Percentiles rank a stretch among this genome's conserved stretches.
These are phyloP conservation scores for Panus rudis DNA, from an alignment of 768 basidiomycete genomes.

Conservation along the genomic window DNA sequence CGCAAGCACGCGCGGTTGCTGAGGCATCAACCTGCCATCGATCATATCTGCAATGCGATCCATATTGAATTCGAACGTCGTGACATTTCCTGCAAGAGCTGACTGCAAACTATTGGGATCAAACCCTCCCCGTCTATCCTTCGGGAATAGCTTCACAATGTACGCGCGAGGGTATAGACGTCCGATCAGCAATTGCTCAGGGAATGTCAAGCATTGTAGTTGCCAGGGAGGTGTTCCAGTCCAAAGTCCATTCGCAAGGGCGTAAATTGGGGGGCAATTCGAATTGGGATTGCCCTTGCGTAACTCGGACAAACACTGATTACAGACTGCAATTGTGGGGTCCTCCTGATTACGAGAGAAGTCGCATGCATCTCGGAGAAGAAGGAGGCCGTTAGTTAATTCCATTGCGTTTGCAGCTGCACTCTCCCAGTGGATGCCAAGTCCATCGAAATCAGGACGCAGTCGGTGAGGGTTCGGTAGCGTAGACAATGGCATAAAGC, in stretches of 20 bases:
- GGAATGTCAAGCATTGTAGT: constrained; percentile 24
- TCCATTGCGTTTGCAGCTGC: too few species aligned
- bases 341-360: background rate
- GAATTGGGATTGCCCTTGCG: background rate
- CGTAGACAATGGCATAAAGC: background rate
- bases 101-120: constrained; percentile 2
- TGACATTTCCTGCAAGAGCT: constrained; percentile 31
- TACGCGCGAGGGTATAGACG: constrained; percentile 25
- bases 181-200: constrained; percentile 31
- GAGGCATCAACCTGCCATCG: constrained; percentile 29
- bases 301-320: background rate
- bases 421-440: too few species aligned
- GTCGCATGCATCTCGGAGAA: background rate
- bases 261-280: background rate
- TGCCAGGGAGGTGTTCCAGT: constrained; percentile 27
- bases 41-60: constrained; percentile 26
- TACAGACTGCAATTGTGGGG: background rate
- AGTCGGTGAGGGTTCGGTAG: background rate
- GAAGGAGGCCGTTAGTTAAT: background rate
- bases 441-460: background rate
- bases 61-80: constrained; percentile 22
- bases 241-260: constrained; percentile 33
- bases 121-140: constrained; percentile 1
- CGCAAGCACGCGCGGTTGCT: constrained; percentile 17
- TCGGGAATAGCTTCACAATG: constrained; percentile 32